Evolutionary conservation across 78 protist species (phyloP).

Genomic region (Dictyostelium discoideum): dicty_2.7 NC_007091.3:1639501-1640000

Average conservation of each 20-base stretch:
- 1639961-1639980: conserved; percentile 51
- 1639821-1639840: conserved; percentile 80
- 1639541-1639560: conserved; percentile 18
- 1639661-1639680: conserved; percentile 62
- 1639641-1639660: conserved; percentile 38
- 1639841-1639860: conserved; percentile 43
- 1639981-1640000: conserved; percentile 42
- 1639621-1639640: conserved; percentile 68
- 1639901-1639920: conserved; percentile 79
- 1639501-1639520: conserved; percentile 48
- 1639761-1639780: conserved; percentile 80
- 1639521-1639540: conserved; percentile 70
- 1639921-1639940: conserved; percentile 68
- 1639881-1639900: conserved; percentile 80
- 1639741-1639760: conserved; percentile 26
- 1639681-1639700: conserved; percentile 13
- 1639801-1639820: conserved; percentile 68
- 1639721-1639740: not conserved
- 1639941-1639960: conserved; percentile 67
- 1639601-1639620: conserved; percentile 49
- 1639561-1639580: not conserved
- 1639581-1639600: conserved; percentile 59
- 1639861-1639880: conserved; percentile 80
- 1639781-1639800: conserved; percentile 67
- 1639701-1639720: not conserved